Percentiles rank a stretch among this genome's conserved stretches.
These are phyloP conservation scores for Monilinia polystroma DNA, from an alignment of 2,329 filamentous ascomycete species.

Conservation along the genomic window DNA sequence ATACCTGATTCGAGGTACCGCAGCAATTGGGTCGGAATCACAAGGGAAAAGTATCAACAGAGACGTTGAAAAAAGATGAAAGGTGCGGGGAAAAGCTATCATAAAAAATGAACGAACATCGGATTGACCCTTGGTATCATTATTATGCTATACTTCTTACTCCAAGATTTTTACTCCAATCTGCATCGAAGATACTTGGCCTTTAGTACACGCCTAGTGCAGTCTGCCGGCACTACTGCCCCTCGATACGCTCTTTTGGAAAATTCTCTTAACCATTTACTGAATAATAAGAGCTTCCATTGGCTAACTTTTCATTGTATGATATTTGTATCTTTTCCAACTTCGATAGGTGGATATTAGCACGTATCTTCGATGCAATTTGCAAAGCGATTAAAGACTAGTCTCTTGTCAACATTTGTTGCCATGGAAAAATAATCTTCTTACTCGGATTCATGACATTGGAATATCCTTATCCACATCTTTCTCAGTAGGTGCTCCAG, in stretches of 20 bases:
- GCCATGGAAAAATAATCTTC: not conserved
- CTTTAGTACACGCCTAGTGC: conserved; percentile 8
- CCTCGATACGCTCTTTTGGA: not conserved
- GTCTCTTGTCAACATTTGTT: not conserved
- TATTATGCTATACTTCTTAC: conserved; percentile 2
- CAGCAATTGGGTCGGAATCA: not conserved
- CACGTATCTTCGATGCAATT: not conserved
- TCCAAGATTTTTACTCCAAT: not conserved
- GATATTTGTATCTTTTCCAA: not conserved
- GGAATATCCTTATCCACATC: conserved; percentile 29
- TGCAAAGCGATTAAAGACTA: not conserved
- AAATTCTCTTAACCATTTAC: not conserved
- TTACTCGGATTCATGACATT: conserved; percentile 30
- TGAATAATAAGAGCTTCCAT: not conserved
- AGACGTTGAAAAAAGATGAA: not conserved
- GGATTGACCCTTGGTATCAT: not conserved
- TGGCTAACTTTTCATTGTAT: not conserved
- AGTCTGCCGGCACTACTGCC: not conserved
- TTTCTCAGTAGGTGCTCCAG: not conserved
- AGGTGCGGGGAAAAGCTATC: not conserved
- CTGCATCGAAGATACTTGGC: not conserved
- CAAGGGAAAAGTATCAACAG: not conserved
- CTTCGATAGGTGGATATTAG: not conserved
- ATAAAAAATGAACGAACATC: not conserved
- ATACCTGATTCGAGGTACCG: not conserved